These are phyloP conservation scores for Chlorella variabilis DNA, from an alignment of 163 green algal genomes.

Conservation along the genomic window DNA sequence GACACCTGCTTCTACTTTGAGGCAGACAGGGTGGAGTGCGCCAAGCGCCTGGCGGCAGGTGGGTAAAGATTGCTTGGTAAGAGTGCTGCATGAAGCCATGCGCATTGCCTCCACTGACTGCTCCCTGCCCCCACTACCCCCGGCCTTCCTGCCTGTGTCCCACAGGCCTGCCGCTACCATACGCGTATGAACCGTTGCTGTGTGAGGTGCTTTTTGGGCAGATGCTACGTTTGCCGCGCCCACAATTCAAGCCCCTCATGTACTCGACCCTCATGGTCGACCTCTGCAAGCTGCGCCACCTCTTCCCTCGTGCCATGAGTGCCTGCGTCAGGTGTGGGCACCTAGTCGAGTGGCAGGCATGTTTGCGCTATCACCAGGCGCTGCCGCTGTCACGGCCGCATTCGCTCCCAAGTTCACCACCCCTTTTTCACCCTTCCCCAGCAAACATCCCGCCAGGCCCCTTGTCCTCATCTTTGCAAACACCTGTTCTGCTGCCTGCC, in stretches of 20 bases:
- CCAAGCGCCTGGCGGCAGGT: slow-evolving; percentile 56
- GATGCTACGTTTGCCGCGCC: slow-evolving; percentile 86
- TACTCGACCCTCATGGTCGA: slow-evolving; percentile 94
- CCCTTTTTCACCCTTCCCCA: no score
- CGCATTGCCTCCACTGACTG: not conserved
- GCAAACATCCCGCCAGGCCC: no score
- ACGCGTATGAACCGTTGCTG: slow-evolving; percentile 68
- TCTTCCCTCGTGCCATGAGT: slow-evolving; percentile 79
- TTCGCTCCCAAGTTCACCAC: no score
- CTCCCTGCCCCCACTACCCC: not conserved
- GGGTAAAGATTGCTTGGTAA: not conserved
- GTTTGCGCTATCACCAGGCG: no score
- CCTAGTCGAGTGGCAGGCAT: not conserved
- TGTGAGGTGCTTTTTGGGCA: slow-evolving; percentile 86
- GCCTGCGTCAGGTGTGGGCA: slow-evolving; percentile 65
- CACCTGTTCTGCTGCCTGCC: no score
- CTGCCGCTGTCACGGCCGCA: no score
- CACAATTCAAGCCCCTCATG: slow-evolving; percentile 76
- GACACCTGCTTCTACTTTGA: slow-evolving; percentile 84
- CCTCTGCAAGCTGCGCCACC: slow-evolving; percentile 82
- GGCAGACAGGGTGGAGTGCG: slow-evolving; percentile 72
- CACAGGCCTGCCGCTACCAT: slow-evolving; percentile 69
- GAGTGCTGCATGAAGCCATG: not conserved
- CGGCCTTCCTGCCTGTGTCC: not conserved
- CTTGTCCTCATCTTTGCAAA: no score